Conservation (phyloP, 1,284 basidiomycete genomes). For the Fomes fomentarius region DNA sequence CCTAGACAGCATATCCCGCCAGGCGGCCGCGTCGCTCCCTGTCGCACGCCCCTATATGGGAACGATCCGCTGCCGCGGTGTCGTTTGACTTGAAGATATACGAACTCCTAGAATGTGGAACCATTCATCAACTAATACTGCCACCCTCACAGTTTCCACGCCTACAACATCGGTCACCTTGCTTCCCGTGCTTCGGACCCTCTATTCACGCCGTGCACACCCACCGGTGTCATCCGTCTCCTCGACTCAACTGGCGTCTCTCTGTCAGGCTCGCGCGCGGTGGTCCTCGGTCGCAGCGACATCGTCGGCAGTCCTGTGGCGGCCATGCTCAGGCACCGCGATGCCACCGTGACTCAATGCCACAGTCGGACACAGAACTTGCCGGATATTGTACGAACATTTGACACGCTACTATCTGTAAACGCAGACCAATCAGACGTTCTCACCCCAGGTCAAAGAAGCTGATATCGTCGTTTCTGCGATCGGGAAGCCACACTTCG, state of each 20-base stretch:
- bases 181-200: constrained; percentile 91
- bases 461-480: constrained; percentile 96
- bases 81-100: neutral
- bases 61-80: neutral
- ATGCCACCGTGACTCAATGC: constrained; percentile 98
- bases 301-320: constrained; percentile 97
- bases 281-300: constrained; percentile 96
- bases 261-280: constrained; percentile 80
- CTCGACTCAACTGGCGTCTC: constrained; percentile 84
- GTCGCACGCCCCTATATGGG: neutral
- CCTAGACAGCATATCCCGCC: neutral
- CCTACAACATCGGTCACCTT: constrained; percentile 97
- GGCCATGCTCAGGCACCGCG: constrained; percentile 85
- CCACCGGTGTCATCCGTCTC: constrained; percentile 89
- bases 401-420: constrained; percentile 4
- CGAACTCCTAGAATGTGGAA: neutral
- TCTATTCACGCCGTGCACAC: constrained; percentile 95
- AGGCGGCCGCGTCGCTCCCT: neutral
- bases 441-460: constrained; percentile 60
- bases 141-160: constrained; percentile 77
- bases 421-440: constrained; percentile 7
- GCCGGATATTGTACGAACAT: constrained; percentile 65
- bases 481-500: constrained; percentile 89
- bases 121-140: neutral
- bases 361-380: constrained; percentile 90